phyloP scores from a whole-genome alignment of 805 yeast genomes.

The Yarrowia divulgata region DNA sequence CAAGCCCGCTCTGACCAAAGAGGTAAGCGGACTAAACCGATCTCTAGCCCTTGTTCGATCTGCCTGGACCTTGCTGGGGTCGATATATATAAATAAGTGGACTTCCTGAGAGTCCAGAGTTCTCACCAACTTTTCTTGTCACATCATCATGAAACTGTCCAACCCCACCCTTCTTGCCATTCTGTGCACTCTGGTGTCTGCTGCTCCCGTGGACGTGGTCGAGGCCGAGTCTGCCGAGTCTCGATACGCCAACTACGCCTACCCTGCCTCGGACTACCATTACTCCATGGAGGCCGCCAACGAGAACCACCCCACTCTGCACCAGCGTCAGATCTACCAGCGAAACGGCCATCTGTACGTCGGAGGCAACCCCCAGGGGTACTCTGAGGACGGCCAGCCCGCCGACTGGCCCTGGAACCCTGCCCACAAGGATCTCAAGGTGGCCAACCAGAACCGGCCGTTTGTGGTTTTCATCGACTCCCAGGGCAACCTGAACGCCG shows the following conservation, averaged over 20 bases:
- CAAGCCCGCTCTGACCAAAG: no score
- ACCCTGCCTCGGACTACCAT: conserved; percentile 20
- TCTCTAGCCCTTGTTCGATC: no score
- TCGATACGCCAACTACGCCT: conserved; percentile 17
- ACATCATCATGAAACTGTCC: conserved; percentile 9
- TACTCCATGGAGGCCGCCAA: conserved; percentile 26
- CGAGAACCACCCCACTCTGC: conserved; percentile 29
- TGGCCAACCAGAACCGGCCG: conserved; percentile 35
- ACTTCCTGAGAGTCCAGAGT: neutral
- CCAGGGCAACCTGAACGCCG: conserved; percentile 35
- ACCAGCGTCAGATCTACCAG: conserved; percentile 23
- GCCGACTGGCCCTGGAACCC: conserved; percentile 36
- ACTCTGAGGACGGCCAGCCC: conserved; percentile 34
- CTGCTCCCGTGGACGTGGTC: conserved; percentile 1
- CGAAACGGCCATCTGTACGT: conserved; percentile 29
- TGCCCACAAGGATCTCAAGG: conserved; percentile 10
- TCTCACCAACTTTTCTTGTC: neutral
- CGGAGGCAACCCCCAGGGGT: conserved; percentile 34
- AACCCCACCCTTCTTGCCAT: neutral
- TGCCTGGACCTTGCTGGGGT: no score
- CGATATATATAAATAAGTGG: neutral
- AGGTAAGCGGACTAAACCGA: no score
- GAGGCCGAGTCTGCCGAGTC: neutral
- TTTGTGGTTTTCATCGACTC: conserved; percentile 14
- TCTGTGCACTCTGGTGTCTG: conserved; percentile 9